These are phyloP conservation scores for Planoprotostelium fungivorum DNA, from an alignment of 78 protist species.

Conservation along the genomic window DNA sequence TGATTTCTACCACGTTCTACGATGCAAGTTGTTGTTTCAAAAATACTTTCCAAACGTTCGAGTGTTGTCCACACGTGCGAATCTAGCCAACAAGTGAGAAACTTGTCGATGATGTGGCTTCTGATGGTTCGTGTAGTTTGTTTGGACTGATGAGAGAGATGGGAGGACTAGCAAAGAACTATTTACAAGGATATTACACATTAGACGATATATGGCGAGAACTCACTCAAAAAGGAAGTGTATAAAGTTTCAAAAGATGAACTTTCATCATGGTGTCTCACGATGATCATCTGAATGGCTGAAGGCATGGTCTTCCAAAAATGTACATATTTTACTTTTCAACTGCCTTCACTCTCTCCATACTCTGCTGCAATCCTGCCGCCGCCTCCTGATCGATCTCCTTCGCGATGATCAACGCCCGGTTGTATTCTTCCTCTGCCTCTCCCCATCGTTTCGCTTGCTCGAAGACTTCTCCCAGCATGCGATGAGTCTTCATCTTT, in stretches of 20 bases:
- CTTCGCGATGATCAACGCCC: background rate
- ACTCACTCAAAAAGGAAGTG: no score
- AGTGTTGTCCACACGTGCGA: background rate
- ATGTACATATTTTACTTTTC: no score
- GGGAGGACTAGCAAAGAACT: background rate
- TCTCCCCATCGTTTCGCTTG: background rate
- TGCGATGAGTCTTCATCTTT: background rate
- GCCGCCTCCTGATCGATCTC: background rate
- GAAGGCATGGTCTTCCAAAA: no score
- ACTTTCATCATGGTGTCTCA: no score
- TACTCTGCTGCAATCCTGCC: background rate
- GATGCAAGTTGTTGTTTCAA: background rate
- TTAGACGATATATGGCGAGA: background rate
- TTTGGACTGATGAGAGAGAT: background rate
- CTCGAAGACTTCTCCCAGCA: background rate
- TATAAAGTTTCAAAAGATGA: no score
- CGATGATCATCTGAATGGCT: no score
- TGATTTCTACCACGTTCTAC: background rate
- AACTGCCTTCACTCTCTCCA: no score
- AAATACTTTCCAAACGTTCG: background rate
- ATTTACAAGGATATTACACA: background rate
- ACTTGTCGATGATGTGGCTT: background rate
- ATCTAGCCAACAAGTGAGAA: background rate
- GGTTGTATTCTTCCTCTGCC: background rate
- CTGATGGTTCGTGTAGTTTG: background rate